Evolutionary conservation across 495 filamentous ascomycete species (phyloP), one percentile per base, ranked within the genome.

Genomic region (Trichoderma erinaceum): DNA sequence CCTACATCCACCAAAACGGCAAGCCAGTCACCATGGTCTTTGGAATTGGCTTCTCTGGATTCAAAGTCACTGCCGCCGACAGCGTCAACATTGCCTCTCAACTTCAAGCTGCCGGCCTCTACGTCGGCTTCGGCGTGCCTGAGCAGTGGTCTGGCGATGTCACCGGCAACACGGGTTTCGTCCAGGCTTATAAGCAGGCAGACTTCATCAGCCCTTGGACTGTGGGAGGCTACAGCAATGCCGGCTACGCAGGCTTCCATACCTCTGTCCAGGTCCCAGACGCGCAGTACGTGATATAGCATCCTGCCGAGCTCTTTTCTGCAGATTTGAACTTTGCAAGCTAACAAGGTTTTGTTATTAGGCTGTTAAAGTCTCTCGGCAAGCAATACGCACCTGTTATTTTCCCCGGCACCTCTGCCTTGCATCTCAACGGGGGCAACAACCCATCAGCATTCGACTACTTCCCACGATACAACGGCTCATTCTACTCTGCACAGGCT

Each of bases 161-260:
- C 10, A 72, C 69, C 0, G 43, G 72, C 27, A 64, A 76, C 50
- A 29, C 56, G 7, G 64, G 70, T 0, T 76, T 68, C 69, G 71
- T 70, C 13, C 63, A 68, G 5, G 73, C 74, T 12, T 76, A 75
- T 63, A 67, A 66, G 15, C 67, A 72, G 25, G 75, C 75, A 18
- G 73, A 76, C 38, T 72, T 75, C 68, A 69, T 76, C 35, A 73
- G 75, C n/a, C 75, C 75, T 2, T 76, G 75, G 75, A 73, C 75
- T 0, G 75, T 76, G 15, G 75, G 75, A n/a, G 64, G 72, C 2
- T 76, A 76, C 41, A 67, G 67, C 29, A 69, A 66, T 29, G 67
- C 70, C 43, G 67, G 66, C 38, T 76, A 75, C 44, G 64, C 68
- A 27, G 67, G 52, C 43, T 75, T 75, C 65, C 71, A 70, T 21